Evolutionary conservation across 371 early-diverging fungal species (phyloP), one percentile per base, ranked within the genome.

Genomic region (Globomyces sp.): DNA sequence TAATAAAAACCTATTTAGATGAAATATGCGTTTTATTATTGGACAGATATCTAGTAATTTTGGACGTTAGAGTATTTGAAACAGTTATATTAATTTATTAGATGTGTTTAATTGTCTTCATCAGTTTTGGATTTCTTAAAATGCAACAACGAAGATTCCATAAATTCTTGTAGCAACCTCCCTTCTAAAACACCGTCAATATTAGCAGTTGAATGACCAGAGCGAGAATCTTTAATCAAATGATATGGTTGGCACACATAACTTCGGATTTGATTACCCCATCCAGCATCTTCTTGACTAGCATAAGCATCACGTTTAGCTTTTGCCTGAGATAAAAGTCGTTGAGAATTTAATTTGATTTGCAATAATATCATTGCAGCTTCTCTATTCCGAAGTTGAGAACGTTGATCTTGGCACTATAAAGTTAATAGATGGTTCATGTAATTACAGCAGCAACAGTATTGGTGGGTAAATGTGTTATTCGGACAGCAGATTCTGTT

Each of bases 401-500:
- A 94, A 51, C 96, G 81, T 69, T 93, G 92, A 64, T 89, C 91
- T 79, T 96, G 96, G 81, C 78, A 80, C 39, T 89, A 86, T 1
- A 95, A 92, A 3, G 85, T 86, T 41, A 92, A 24, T 24, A 24
- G 24, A 24, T 24, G 24, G 24, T 24, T 24, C 24, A 24, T 24
- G 24, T 24, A 24, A 24, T 24, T 24, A 24, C 24, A 24, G 24
- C 24, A 24, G 24, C 24, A 24, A 24, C 24, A 24, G 24, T 80
- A 0, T 96, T 97, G 1, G 94, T 92, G 4, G 96, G 93, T 36
- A 95, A 68, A 80, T 97, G 97, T 2, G 93, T 93, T 13, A 97
- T 85, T 24, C 97, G 84, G 13, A 97, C 95, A 0, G 98, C 98
- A 70, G 90, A 90, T 65, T 96, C 96, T 0, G 98, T 97, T 3